Percentiles rank a stretch among this genome's conserved stretches.
These are phyloP conservation scores for Karstenula rhodostoma DNA, from an alignment of 2,329 filamentous ascomycete genomes.

Conservation along the genomic window DNA sequence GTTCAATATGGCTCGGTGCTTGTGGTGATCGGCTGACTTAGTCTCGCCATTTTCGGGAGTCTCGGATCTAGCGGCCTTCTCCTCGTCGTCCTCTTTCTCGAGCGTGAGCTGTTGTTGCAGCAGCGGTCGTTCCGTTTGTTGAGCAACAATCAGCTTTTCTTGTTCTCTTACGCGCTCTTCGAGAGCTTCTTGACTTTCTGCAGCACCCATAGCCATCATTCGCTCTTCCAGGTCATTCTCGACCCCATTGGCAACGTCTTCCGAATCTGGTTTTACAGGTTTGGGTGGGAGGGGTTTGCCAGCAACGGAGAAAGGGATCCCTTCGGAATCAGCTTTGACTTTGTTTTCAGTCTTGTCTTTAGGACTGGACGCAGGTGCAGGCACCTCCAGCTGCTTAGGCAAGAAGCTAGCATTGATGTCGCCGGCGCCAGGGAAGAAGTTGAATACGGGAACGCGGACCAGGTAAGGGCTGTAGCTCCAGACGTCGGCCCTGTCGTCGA, in stretches of 20 bases:
- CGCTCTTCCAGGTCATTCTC: constrained; percentile 74
- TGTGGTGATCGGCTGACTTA: constrained; percentile 43
- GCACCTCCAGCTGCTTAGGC: constrained; percentile 70
- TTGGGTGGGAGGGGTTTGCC: constrained; percentile 26
- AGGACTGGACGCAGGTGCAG: constrained; percentile 33
- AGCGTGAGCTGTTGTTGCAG: constrained; percentile 92
- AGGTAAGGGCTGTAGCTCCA: constrained; percentile 94
- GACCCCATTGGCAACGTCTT: constrained; percentile 51
- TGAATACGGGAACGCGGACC: constrained; percentile 93
- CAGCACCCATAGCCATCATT: constrained; percentile 77
- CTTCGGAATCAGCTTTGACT: background rate
- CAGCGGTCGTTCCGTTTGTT: constrained; percentile 86
- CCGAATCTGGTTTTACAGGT: constrained; percentile 21
- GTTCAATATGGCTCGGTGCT: constrained; percentile 74
- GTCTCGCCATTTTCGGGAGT: constrained; percentile 51
- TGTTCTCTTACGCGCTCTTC: constrained; percentile 84
- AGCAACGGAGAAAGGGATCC: constrained; percentile 26
- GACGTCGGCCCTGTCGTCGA: constrained; percentile 95
- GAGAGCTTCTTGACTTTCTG: constrained; percentile 71
- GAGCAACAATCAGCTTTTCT: constrained; percentile 84
- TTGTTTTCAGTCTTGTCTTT: constrained; percentile 29
- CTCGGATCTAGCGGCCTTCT: constrained; percentile 56
- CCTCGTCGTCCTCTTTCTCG: constrained; percentile 80
- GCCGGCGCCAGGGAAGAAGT: constrained; percentile 97
- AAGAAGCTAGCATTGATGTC: constrained; percentile 99